A percentile compares a stretch with the other conserved stretches of the same genome.
Conservation (phyloP, 1,139 yeast genomes). For the Diutina mesorugosa region DNA sequence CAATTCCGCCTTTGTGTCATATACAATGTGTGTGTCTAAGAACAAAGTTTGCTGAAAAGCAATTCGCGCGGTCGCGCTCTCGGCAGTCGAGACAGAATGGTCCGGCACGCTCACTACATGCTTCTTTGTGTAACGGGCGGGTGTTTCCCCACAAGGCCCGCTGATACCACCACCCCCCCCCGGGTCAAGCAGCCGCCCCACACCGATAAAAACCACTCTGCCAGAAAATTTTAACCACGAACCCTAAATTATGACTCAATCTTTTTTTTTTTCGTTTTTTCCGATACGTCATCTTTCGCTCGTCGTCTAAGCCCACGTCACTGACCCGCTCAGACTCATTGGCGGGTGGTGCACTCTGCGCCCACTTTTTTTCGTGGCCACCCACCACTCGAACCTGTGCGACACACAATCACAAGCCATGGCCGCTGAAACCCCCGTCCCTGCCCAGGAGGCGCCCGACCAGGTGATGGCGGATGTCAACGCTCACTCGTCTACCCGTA, state of each 20-base stretch:
- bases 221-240: no score
- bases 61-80: not conserved
- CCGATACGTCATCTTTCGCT: not conserved
- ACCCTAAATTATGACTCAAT: no score
- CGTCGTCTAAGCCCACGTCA: not conserved
- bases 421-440: not conserved
- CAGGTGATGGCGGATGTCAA: not conserved
- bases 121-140: not conserved
- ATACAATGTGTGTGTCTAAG: no score
- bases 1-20: not conserved
- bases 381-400: not conserved
- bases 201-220: no score
- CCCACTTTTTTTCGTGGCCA: not conserved
- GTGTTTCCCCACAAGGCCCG: not conserved
- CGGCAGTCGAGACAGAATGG: not conserved
- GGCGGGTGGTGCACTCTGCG: not conserved
- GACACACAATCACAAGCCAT: not conserved
- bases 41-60: no score
- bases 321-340: not conserved
- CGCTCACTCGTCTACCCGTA: slow-evolving; percentile 18
- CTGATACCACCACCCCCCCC: not conserved
- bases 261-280: no score
- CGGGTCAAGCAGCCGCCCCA: no score
- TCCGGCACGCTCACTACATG: not conserved
- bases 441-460: not conserved